These are phyloP conservation scores for Penicillium salamii DNA, from an alignment of 495 filamentous ascomycete species.

Conservation along the genomic window DNA sequence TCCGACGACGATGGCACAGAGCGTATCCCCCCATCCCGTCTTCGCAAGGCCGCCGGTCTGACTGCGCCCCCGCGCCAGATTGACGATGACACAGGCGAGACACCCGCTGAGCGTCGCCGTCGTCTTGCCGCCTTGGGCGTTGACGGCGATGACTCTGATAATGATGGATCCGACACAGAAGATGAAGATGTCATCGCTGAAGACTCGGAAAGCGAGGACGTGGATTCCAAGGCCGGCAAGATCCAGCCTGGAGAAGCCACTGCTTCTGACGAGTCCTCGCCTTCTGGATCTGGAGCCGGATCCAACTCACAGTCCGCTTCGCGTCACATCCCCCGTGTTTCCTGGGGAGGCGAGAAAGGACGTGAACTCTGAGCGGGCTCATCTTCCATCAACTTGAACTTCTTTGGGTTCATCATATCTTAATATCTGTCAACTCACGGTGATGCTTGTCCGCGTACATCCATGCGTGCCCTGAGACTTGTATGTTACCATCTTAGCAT, in stretches of 20 bases:
- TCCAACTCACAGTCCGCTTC: conserved; percentile 9
- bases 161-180: conserved; percentile 37
- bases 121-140: conserved; percentile 82
- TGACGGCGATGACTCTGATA: conserved; percentile 61
- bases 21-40: conserved; percentile 46
- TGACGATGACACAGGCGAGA: conserved; percentile 61
- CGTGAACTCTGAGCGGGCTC: conserved; percentile 8
- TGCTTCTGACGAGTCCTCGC: conserved; percentile 18
- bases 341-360: conserved; percentile 31
- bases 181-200: conserved; percentile 14
- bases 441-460: too few species aligned
- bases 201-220: conserved; percentile 30
- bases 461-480: too few species aligned
- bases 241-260: conserved; percentile 33
- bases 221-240: conserved; percentile 19
- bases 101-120: conserved; percentile 75
- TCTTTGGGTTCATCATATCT: background rate
- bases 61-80: conserved; percentile 21
- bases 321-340: conserved; percentile 23
- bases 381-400: too few species aligned
- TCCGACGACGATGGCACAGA: conserved; percentile 60
- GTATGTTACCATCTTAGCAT: background rate
- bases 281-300: conserved; percentile 15
- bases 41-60: conserved; percentile 38
- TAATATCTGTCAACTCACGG: background rate